Percentiles rank a stretch among this genome's conserved stretches.
phyloP scores from a whole-genome alignment of 805 yeast genomes.

The Brettanomyces custersianus region DNA sequence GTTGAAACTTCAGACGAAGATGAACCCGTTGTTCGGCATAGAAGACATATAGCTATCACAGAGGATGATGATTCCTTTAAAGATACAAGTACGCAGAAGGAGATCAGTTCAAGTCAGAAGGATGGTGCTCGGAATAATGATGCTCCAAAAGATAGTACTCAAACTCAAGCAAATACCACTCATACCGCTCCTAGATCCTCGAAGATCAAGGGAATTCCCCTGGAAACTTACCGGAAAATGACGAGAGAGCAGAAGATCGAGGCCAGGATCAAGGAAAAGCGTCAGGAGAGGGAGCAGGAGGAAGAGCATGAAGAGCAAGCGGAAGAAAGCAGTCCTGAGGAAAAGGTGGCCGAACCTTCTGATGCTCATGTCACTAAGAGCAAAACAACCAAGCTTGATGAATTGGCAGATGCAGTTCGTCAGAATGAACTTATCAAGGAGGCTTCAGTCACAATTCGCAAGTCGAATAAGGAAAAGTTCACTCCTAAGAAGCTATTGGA shows the following conservation, averaged over 20 bases:
- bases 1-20: constrained; percentile 5
- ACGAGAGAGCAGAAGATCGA: constrained; percentile 21
- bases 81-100: too few species aligned
- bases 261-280: constrained; percentile 13
- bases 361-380: neutral
- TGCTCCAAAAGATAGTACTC: constrained; percentile 4
- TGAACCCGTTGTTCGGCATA: constrained; percentile 4
- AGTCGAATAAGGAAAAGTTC: constrained; percentile 14
- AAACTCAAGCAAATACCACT: constrained; percentile 1
- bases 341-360: neutral
- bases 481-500: constrained; percentile 14
- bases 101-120: too few species aligned
- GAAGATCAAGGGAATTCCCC: constrained; percentile 3
- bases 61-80: too few species aligned
- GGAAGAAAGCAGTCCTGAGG: constrained; percentile 1
- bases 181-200: too few species aligned
- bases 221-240: constrained; percentile 15
- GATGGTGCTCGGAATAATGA: neutral
- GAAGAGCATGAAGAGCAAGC: constrained; percentile 5
- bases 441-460: constrained; percentile 8
- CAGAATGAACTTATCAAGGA: constrained; percentile 14
- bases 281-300: constrained; percentile 5
- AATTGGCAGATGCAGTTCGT: constrained; percentile 4
- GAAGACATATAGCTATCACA: constrained; percentile 1
- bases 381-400: constrained; percentile 4